Base-by-base conservation (phyloP, 2,329 filamentous ascomycete species). In the Cladosporium oxysporum region DNA sequence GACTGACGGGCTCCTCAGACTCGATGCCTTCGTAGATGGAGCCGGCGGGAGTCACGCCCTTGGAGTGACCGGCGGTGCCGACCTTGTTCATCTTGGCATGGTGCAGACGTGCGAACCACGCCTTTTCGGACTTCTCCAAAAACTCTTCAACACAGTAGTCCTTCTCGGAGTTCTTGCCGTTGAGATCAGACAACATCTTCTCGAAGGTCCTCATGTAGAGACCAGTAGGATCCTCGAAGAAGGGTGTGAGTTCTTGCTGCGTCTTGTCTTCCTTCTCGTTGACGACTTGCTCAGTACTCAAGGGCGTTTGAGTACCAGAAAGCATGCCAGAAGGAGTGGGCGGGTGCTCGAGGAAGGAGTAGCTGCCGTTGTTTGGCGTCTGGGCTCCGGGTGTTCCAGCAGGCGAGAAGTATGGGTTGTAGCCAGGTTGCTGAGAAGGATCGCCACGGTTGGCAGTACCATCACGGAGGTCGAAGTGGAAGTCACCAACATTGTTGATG, bases 61-160 rank as follows among this genome's bases (percentile, higher is more conserved):
- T 74, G 2, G 69, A 73, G 5, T 69, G 71, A 62, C 68, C 69
- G 6, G 74, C 72, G 4, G 72, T 77, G 4, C 71, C 76, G 62
- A 79, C 79, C 50, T 81, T 81, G 41, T 84, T 85, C 66, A 89
- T 82, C 73, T 85, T 86, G 55, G 84, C 86, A 67, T 86, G 80
- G 61, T 86, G 81, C 73, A 87, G 85, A 35, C 82, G 79, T 64
- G 82, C 80, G 71, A 88, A 90, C 88, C 88, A 90, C 68, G 87
- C 83, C 79, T 89, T 89, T 75, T 90, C 87, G 28, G 85, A 87
- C 72, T 86, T 86, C 67, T 85, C 83, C 14, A 90, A 78, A 73
- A 85, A 90, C 49, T 87, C 83, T 70, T 90, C 88, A 65, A 90
- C 88, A 72, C 88, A 90, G 10, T 89, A 78, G 35, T 84, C 79